phyloP scores from a whole-genome alignment of 139 green algal genomes.

The Chlamydomonas asymmetrica region DNA sequence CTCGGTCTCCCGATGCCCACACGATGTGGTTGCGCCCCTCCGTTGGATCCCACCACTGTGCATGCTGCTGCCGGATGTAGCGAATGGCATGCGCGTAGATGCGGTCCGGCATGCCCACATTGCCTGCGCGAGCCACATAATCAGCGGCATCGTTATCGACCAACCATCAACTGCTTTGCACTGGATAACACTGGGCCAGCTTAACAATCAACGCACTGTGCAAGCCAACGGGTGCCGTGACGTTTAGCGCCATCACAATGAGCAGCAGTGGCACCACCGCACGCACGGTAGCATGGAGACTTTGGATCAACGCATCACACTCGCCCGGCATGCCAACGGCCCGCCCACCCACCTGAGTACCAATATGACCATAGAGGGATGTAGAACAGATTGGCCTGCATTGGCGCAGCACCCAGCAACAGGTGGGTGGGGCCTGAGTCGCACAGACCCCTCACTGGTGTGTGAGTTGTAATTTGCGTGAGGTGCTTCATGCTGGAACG shows the following conservation, averaged over 20 bases:
- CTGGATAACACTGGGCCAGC: neutral
- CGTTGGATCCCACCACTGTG: slow-evolving; percentile 14
- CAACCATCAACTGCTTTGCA: neutral
- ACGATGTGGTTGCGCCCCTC: slow-evolving; percentile 21
- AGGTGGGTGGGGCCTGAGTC: no score
- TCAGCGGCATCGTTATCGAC: neutral
- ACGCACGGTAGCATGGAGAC: neutral
- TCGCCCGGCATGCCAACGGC: neutral
- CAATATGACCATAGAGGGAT: slow-evolving; percentile 23
- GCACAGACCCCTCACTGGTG: no score
- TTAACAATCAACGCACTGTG: no score
- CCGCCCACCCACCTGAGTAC: slow-evolving; percentile 11
- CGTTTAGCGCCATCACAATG: neutral
- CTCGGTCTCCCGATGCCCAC: slow-evolving; percentile 22
- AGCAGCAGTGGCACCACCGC: neutral
- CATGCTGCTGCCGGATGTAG: neutral
- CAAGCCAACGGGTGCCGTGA: no score
- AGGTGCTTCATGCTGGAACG: no score
- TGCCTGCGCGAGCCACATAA: slow-evolving; percentile 1
- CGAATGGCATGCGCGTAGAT: slow-evolving; percentile 13
- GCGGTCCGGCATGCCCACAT: neutral
- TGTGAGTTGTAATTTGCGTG: no score
- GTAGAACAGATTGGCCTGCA: no score
- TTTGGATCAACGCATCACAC: neutral
- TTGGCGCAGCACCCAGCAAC: no score